Conservation (phyloP, 306 rosid genomes). For the Castanea mollissima region DNA sequence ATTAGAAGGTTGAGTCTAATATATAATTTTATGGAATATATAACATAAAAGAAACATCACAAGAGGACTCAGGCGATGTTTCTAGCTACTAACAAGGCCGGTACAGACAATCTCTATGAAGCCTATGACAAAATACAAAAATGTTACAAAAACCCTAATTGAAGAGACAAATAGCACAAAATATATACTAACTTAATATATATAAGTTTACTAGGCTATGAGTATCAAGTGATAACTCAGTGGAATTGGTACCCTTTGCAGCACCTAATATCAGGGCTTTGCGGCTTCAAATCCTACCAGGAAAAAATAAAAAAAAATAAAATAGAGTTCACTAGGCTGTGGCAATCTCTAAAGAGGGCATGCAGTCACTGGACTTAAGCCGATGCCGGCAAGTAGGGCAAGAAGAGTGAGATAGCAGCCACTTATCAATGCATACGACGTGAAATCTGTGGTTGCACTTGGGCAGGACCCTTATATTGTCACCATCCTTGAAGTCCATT, state of each 20-base stretch:
- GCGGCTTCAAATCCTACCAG: too few relatives aligned
- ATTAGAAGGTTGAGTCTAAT: too few relatives aligned
- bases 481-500: slow-evolving; percentile 62
- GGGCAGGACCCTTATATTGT: slow-evolving; percentile 61
- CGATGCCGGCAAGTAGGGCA: slow-evolving; percentile 79
- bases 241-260: too few relatives aligned
- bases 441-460: slow-evolving; percentile 73
- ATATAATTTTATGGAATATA: not conserved
- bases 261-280: too few relatives aligned
- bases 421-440: slow-evolving; percentile 69
- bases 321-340: not conserved
- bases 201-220: not conserved
- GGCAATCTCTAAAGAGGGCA: not conserved
- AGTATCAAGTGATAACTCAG: too few relatives aligned
- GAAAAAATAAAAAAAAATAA: too few relatives aligned
- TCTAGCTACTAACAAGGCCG: not conserved
- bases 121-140: not conserved
- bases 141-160: not conserved
- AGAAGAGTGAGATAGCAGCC: slow-evolving; percentile 76
- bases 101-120: not conserved
- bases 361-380: slow-evolving; percentile 30
- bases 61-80: not conserved
- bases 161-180: not conserved
- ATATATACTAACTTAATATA: not conserved
- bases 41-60: not conserved